A percentile compares a stretch with the other conserved stretches of the same genome.
phyloP scores from a whole-genome alignment of 768 basidiomycete species.

The Trametes cinnabarina region DNA sequence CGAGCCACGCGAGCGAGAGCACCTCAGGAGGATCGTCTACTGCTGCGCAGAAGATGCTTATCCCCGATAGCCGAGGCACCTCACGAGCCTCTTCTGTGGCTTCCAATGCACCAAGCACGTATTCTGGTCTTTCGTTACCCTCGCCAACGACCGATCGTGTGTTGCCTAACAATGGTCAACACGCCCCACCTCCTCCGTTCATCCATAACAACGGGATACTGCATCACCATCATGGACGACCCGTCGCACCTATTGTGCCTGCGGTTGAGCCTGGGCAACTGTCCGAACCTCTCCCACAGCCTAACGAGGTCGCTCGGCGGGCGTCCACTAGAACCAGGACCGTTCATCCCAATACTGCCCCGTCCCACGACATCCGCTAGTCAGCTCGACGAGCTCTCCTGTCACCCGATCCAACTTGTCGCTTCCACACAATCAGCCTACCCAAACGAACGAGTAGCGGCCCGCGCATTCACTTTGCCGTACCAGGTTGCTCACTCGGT shows the following conservation, averaged over 20 bases:
- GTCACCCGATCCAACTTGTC: conserved; percentile 69
- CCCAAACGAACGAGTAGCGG: conserved; percentile 51
- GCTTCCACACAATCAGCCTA: conserved; percentile 66
- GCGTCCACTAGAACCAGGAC: conserved; percentile 3
- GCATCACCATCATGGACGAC: conserved; percentile 30
- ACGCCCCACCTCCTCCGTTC: conserved; percentile 21
- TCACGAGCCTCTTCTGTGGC: conserved; percentile 49
- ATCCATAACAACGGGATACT: conserved; percentile 27
- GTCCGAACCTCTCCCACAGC: background rate
- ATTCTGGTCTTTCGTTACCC: conserved; percentile 21
- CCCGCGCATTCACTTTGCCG: conserved; percentile 58
- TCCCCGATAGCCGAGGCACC: conserved; percentile 16
- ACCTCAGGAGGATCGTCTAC: conserved; percentile 40
- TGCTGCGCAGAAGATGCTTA: conserved; percentile 36
- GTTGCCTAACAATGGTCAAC: background rate
- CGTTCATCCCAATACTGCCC: conserved; percentile 18
- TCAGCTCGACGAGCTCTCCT: conserved; percentile 38
- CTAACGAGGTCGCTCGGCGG: background rate
- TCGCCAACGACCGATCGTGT: conserved; percentile 24
- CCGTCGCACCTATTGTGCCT: background rate
- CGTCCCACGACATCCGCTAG: too few species aligned
- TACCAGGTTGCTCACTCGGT: conserved; percentile 64
- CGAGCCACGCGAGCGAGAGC: conserved; percentile 22
- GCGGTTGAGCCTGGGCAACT: conserved; percentile 1
- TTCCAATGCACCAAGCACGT: conserved; percentile 30